A percentile compares a stretch with the other conserved stretches of the same genome.
Evolutionary conservation across 2,329 filamentous ascomycete genomes (phyloP).

Genomic region (Grosmannia huntii): DNA sequence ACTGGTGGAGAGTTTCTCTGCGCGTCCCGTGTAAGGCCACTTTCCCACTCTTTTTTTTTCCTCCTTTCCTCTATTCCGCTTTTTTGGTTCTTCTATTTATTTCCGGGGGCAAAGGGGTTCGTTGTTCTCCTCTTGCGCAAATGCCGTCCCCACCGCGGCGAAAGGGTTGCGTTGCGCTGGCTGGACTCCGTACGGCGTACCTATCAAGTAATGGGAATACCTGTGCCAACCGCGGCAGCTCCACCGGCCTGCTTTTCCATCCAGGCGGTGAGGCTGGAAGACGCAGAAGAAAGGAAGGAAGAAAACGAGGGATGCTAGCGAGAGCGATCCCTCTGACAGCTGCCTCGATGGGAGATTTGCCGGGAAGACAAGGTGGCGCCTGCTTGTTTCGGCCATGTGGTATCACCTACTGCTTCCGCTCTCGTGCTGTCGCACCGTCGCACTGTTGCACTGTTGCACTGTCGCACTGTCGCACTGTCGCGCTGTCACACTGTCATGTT

Average conservation of each 20-base stretch:
- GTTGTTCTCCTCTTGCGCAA: background rate
- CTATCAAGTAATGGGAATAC: too few species aligned
- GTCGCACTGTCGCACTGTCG: too few species aligned
- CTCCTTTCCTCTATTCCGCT: background rate
- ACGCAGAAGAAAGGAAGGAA: background rate
- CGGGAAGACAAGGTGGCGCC: background rate
- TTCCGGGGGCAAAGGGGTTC: background rate
- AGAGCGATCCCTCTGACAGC: background rate
- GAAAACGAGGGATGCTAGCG: background rate
- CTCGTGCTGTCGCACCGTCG: background rate
- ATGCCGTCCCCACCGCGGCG: background rate
- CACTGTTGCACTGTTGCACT: too few species aligned
- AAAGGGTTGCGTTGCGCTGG: background rate
- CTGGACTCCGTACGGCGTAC: too few species aligned
- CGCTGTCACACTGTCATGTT: too few species aligned
- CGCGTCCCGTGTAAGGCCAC: too few species aligned
- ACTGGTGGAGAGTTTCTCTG: too few species aligned
- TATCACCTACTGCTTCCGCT: background rate
- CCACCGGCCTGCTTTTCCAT: background rate
- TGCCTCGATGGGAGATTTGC: too few species aligned
- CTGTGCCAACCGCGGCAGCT: background rate
- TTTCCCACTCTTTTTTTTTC: background rate
- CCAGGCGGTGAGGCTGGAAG: background rate
- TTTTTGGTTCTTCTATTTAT: background rate
- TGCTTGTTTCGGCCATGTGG: background rate